Conservation (phyloP, 2,329 filamentous ascomycete genomes). For the Trichoderma sp. region DNA sequence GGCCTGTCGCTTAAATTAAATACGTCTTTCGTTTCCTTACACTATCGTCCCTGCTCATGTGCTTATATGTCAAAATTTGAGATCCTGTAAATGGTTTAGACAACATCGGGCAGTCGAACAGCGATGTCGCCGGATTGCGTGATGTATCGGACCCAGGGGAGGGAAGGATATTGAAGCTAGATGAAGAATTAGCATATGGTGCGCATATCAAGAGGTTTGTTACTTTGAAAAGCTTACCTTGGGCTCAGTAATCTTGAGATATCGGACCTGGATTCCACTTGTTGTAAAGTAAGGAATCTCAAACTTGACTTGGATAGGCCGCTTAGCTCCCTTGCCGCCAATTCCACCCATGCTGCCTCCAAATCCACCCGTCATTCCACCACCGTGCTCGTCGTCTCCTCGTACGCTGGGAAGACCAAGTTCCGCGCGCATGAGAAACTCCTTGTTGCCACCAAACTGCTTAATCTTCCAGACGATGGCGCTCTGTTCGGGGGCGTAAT, state of each 20-base stretch:
- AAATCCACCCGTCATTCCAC: slow-evolving; percentile 97
- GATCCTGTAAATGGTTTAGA: slow-evolving; percentile 50
- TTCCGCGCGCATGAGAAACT: slow-evolving; percentile 98
- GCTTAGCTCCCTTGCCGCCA: slow-evolving; percentile 83
- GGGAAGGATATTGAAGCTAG: slow-evolving; percentile 94
- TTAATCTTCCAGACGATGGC: slow-evolving; percentile 99
- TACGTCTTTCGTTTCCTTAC: background rate
- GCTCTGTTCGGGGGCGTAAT: slow-evolving; percentile 96
- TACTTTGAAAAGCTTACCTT: slow-evolving; percentile 68
- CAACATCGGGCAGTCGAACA: slow-evolving; percentile 88
- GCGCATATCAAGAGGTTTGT: background rate
- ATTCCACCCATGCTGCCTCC: slow-evolving; percentile 96
- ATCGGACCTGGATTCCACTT: slow-evolving; percentile 95
- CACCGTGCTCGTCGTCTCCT: slow-evolving; percentile 92
- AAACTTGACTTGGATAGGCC: slow-evolving; percentile 98
- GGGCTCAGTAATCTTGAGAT: slow-evolving; percentile 98
- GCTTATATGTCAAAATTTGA: background rate
- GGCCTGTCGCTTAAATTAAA: slow-evolving; percentile 25
- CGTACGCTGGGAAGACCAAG: slow-evolving; percentile 91
- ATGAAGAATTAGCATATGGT: background rate
- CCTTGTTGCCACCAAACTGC: slow-evolving; percentile 97
- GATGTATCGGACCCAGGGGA: slow-evolving; percentile 98
- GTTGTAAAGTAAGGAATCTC: slow-evolving; percentile 99
- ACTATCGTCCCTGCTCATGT: background rate
- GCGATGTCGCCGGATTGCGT: slow-evolving; percentile 97